Evolutionary conservation across 257 asterid genomes (phyloP).

Genomic region (Nicotiana undulata): DNA sequence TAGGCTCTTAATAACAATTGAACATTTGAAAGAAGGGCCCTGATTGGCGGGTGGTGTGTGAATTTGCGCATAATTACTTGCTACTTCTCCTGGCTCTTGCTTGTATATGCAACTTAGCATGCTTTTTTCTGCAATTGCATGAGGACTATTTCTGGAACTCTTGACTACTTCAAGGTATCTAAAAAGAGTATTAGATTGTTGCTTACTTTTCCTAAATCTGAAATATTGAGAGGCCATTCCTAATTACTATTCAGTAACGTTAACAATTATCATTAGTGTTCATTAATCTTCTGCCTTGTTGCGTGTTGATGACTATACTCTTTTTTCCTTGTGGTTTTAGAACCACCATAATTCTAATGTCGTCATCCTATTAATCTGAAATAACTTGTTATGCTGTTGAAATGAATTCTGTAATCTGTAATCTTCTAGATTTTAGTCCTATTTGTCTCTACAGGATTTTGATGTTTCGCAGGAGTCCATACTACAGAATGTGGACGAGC

Average conservation of each 20-base stretch:
- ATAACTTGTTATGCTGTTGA: not conserved
- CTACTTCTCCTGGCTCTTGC: not conserved
- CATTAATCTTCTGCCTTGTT: not conserved
- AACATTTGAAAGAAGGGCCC: not conserved
- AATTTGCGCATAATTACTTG: not conserved
- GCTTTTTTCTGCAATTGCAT: not conserved
- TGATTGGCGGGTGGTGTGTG: not conserved
- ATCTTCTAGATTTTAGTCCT: not conserved
- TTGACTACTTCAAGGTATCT: not conserved
- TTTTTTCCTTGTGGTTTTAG: not conserved
- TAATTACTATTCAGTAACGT: not conserved
- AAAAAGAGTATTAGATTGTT: not conserved
- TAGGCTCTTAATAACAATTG: not conserved
- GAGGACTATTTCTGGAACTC: not conserved
- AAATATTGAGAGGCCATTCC: not conserved
- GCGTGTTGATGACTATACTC: not conserved
- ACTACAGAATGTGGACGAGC: constrained; percentile 75
- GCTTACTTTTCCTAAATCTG: not conserved
- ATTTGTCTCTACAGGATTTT: constrained; percentile 45
- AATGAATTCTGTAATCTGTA: not conserved
- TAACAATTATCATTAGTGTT: not conserved
- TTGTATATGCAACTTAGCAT: not conserved
- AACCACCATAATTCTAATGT: not conserved
- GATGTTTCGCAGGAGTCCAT: constrained; percentile 76
- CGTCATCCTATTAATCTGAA: not conserved